Evolutionary conservation across 768 basidiomycete species (phyloP).

Genomic region (Gloeophyllum trabeum): DNA sequence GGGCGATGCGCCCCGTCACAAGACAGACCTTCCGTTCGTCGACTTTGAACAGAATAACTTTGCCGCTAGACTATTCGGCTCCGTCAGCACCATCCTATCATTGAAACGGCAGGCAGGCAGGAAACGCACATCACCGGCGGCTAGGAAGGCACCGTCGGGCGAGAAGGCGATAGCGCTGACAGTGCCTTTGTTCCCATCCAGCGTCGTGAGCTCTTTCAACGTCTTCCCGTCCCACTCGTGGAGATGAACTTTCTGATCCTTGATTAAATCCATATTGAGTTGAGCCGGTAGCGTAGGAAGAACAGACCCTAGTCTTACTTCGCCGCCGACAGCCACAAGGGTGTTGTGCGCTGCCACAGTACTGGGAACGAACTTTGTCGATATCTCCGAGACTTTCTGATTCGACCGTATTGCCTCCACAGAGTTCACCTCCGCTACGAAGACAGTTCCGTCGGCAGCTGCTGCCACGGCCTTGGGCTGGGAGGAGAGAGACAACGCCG

Average conservation of each 20-base stretch:
- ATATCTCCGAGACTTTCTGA: slow-evolving; percentile 51
- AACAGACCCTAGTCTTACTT: slow-evolving; percentile 31
- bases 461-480: slow-evolving; percentile 64
- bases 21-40: slow-evolving; percentile 43
- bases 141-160: slow-evolving; percentile 62
- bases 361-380: slow-evolving; percentile 40
- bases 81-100: not conserved
- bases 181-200: slow-evolving; percentile 60
- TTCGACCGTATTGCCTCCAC: slow-evolving; percentile 63
- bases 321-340: slow-evolving; percentile 62
- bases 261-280: slow-evolving; percentile 4
- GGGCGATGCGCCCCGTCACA: no score
- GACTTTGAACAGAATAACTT: slow-evolving; percentile 69
- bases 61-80: slow-evolving; percentile 52
- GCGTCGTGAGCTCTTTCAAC: slow-evolving; percentile 40
- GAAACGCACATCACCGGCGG: slow-evolving; percentile 76
- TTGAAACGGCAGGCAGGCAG: not conserved
- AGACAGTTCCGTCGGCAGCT: slow-evolving; percentile 48
- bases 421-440: slow-evolving; percentile 43
- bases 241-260: slow-evolving; percentile 71
- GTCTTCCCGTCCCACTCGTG: slow-evolving; percentile 61
- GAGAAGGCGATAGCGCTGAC: slow-evolving; percentile 75
- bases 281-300: slow-evolving; percentile 1
- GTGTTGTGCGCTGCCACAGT: slow-evolving; percentile 40
- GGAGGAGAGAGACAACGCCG: slow-evolving; percentile 36